Percentiles rank a stretch among this genome's conserved stretches.
Evolutionary conservation across 176 grass and related monocot species (phyloP).

Genomic region (Raddia distichophylla): DNA sequence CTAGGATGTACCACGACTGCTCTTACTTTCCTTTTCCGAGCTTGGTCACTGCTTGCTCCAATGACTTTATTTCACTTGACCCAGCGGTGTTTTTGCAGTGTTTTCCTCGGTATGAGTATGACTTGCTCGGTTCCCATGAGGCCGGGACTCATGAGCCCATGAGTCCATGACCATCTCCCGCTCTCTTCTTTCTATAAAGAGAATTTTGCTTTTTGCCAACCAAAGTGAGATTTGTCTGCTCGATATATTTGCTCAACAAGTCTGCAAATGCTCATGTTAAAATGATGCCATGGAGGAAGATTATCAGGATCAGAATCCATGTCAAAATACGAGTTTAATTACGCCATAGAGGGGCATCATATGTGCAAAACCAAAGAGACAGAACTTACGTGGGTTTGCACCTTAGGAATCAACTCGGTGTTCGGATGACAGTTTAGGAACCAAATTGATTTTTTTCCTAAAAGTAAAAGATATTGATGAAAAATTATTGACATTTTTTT

Average conservation of each 20-base stretch:
- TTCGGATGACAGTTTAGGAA: too few species aligned
- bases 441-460: too few species aligned
- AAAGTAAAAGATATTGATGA: too few species aligned
- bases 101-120: too few species aligned
- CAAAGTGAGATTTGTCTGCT: slow-evolving; percentile 11
- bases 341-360: too few species aligned
- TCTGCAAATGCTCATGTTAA: neutral
- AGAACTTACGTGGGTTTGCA: too few species aligned
- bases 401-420: too few species aligned
- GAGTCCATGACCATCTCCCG: neutral
- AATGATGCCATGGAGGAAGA: slow-evolving; percentile 14
- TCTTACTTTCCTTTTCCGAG: neutral
- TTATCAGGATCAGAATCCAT: neutral
- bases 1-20: slow-evolving; percentile 8
- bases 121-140: too few species aligned
- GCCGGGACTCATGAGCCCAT: too few species aligned
- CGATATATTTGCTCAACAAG: neutral
- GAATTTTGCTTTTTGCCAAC: slow-evolving; percentile 23
- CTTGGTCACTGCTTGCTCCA: slow-evolving; percentile 8
- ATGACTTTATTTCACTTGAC: slow-evolving; percentile 30
- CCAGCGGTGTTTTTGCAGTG: too few species aligned
- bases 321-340: neutral
- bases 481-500: too few species aligned
- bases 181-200: slow-evolving; percentile 57
- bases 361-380: too few species aligned